Evolutionary conservation across 1,284 basidiomycete genomes (phyloP).

Genomic region (Microbotryum violaceum): DNA sequence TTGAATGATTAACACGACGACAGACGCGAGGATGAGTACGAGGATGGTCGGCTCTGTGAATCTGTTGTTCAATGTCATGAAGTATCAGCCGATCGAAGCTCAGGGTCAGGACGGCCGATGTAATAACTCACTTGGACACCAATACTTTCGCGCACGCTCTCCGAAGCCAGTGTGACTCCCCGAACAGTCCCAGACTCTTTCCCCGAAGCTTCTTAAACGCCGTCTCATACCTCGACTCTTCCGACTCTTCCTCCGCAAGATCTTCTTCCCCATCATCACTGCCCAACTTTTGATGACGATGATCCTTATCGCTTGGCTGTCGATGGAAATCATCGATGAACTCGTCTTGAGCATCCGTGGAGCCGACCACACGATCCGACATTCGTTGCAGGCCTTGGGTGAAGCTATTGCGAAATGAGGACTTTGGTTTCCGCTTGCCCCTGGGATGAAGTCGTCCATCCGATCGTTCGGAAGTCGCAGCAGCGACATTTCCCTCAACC

Average conservation of each 20-base stretch:
- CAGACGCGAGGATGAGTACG: slow-evolving; percentile 73
- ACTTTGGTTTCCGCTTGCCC: too few relatives aligned
- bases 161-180: slow-evolving; percentile 59
- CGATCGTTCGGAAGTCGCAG: too few relatives aligned
- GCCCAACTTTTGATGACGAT: slow-evolving; percentile 31
- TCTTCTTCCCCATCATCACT: slow-evolving; percentile 18
- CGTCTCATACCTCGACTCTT: slow-evolving; percentile 29
- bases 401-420: too few relatives aligned
- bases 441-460: too few relatives aligned
- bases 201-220: slow-evolving; percentile 40
- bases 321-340: too few relatives aligned
- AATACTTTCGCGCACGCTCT: slow-evolving; percentile 58
- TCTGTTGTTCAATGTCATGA: slow-evolving; percentile 43
- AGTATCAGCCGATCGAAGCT: slow-evolving; percentile 3
- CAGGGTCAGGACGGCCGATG: slow-evolving; percentile 33
- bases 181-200: slow-evolving; percentile 67
- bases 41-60: slow-evolving; percentile 83
- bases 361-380: too few relatives aligned
- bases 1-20: slow-evolving; percentile 74
- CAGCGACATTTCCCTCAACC: too few relatives aligned
- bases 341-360: too few relatives aligned
- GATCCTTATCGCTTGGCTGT: slow-evolving; percentile 16
- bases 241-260: slow-evolving; percentile 34
- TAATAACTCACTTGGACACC: slow-evolving; percentile 53
- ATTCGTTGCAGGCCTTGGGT: too few relatives aligned